phyloP scores from a whole-genome alignment of 345 rosid species.

The Noccaea bulbosa region DNA sequence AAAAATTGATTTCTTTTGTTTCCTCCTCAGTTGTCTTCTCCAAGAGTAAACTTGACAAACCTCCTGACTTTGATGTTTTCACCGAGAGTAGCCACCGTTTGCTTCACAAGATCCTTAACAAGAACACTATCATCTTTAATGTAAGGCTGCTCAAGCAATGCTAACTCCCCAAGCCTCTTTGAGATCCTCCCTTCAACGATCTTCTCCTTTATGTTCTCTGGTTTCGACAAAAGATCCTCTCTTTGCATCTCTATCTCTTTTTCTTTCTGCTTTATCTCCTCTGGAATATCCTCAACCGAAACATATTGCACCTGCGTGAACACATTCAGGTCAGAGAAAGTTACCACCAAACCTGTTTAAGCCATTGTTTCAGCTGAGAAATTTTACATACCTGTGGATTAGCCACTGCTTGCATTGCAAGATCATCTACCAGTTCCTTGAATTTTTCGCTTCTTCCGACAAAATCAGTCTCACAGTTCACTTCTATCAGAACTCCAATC shows the following conservation, averaged over 20 bases:
- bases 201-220: slow-evolving; percentile 84
- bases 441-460: slow-evolving; percentile 90
- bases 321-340: slow-evolving; percentile 18
- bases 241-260: slow-evolving; percentile 92
- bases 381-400: slow-evolving; percentile 55
- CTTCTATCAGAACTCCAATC: slow-evolving; percentile 89
- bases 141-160: slow-evolving; percentile 79
- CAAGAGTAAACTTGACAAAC: slow-evolving; percentile 72
- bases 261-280: slow-evolving; percentile 60
- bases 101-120: slow-evolving; percentile 85
- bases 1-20: slow-evolving; percentile 10
- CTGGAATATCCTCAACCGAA: slow-evolving; percentile 69
- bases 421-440: slow-evolving; percentile 87
- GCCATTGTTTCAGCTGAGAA: slow-evolving; percentile 24
- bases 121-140: slow-evolving; percentile 68
- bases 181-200: slow-evolving; percentile 86
- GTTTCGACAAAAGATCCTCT: slow-evolving; percentile 86
- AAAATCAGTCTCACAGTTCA: slow-evolving; percentile 94
- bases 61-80: slow-evolving; percentile 88
- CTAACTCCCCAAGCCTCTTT: slow-evolving; percentile 84
- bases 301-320: slow-evolving; percentile 62
- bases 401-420: slow-evolving; percentile 93
- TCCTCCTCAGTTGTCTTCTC: slow-evolving; percentile 50
- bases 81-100: slow-evolving; percentile 82
- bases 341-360: neutral